Percentiles rank a stretch among this genome's conserved stretches.
Evolutionary conservation across 2,329 filamentous ascomycete genomes (phyloP).

Genomic region (Arthrobotrys entomopaga): DNA sequence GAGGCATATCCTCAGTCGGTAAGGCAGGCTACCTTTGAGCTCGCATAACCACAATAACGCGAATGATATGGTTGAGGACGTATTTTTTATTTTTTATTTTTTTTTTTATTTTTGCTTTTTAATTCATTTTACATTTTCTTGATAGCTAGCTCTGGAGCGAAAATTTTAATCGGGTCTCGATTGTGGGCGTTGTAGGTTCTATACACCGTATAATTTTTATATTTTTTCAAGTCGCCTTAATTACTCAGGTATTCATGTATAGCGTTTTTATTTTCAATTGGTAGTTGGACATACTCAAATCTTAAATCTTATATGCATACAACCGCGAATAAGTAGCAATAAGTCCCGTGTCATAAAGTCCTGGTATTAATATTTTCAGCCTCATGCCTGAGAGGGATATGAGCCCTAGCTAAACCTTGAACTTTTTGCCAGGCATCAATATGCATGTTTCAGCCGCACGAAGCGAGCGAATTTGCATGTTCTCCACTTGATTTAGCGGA

Average conservation of each 20-base stretch:
- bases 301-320: too few relatives aligned
- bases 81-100: too few relatives aligned
- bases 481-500: neutral
- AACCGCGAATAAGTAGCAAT: too few relatives aligned
- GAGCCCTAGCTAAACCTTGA: too few relatives aligned
- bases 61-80: too few relatives aligned
- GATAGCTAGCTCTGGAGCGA: neutral
- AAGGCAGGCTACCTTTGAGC: conserved; percentile 29
- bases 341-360: too few relatives aligned
- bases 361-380: too few relatives aligned
- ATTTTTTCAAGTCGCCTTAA: neutral
- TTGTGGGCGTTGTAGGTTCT: conserved; percentile 17
- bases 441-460: neutral
- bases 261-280: neutral
- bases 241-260: conserved; percentile 13
- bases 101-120: neutral
- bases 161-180: too few relatives aligned
- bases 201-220: conserved; percentile 11
- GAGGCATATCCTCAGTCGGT: conserved; percentile 31
- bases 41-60: conserved; percentile 22
- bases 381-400: too few relatives aligned
- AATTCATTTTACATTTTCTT: neutral
- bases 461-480: conserved; percentile 14
- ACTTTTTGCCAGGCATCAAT: neutral
- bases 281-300: too few relatives aligned